These are phyloP conservation scores for Pouteria glomerata DNA, from an alignment of 148 eudicot species.

Conservation along the genomic window DNA sequence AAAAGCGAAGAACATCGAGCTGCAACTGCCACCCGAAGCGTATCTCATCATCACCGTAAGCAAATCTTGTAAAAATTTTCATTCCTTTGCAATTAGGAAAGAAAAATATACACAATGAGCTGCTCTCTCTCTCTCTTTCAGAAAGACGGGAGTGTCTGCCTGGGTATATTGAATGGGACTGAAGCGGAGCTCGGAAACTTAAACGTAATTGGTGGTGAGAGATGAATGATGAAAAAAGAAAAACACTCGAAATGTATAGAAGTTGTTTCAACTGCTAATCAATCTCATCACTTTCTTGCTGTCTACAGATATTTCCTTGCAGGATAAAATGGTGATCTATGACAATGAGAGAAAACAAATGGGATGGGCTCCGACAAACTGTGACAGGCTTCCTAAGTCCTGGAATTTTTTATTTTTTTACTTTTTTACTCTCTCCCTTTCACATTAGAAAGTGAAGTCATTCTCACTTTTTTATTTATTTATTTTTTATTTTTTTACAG, in stretches of 20 bases:
- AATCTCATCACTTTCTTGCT: background rate
- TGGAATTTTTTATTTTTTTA: conserved; percentile 17
- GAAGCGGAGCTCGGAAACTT: conserved; percentile 57
- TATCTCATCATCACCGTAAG: conserved; percentile 80
- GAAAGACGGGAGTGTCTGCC: conserved; percentile 77
- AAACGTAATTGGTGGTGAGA: conserved; percentile 74
- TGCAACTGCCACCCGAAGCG: conserved; percentile 64
- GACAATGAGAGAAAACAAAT: conserved; percentile 65
- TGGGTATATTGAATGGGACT: conserved; percentile 74
- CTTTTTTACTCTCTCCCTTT: conserved; percentile 14
- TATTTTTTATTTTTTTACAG: conserved; percentile 38
- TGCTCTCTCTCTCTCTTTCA: conserved; percentile 24
- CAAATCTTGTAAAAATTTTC: too few species aligned
- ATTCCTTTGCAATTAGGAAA: too few species aligned
- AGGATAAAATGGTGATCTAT: conserved; percentile 67
- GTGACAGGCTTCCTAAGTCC: conserved; percentile 66
- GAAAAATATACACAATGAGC: background rate
- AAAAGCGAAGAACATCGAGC: conserved; percentile 39
- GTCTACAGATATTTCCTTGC: conserved; percentile 65
- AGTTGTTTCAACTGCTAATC: background rate
- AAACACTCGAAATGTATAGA: background rate
- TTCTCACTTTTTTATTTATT: conserved; percentile 21
- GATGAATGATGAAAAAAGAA: background rate
- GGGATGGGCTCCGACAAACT: conserved; percentile 78
- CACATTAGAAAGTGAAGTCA: conserved; percentile 14